Evolutionary conservation across 2,329 filamentous ascomycete genomes (phyloP).

Genomic region (Talaromyces sp.): DNA sequence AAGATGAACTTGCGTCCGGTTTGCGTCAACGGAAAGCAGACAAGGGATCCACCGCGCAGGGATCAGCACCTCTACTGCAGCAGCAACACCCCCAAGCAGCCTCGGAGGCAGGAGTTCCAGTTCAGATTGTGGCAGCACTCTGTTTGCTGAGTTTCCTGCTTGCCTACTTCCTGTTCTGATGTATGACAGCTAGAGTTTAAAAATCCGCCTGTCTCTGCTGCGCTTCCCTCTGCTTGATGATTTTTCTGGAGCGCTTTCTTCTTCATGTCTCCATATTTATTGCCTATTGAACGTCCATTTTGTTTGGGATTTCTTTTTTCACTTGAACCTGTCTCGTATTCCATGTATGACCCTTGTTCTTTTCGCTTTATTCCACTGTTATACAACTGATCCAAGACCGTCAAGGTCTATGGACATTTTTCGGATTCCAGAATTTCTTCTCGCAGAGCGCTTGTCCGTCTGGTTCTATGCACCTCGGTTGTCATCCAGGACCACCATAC

Average conservation of each 20-base stretch:
- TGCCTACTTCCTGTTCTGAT: slow-evolving; percentile 93
- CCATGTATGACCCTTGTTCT: neutral
- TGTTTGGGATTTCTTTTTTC: neutral
- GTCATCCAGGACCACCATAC: neutral
- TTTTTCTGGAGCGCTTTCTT: slow-evolving; percentile 1
- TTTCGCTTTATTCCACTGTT: neutral
- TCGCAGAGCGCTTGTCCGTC: neutral
- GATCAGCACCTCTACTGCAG: slow-evolving; percentile 44
- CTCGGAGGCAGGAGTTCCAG: slow-evolving; percentile 68
- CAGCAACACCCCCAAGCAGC: slow-evolving; percentile 51
- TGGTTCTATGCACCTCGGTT: neutral
- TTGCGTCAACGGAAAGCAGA: slow-evolving; percentile 74
- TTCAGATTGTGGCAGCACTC: slow-evolving; percentile 76
- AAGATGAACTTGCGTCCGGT: slow-evolving; percentile 53
- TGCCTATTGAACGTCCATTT: neutral
- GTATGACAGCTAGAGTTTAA: neutral
- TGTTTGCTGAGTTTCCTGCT: slow-evolving; percentile 89
- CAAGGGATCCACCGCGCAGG: slow-evolving; percentile 39
- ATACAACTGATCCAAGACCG: neutral
- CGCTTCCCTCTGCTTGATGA: slow-evolving; percentile 9
- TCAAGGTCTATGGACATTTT: neutral
- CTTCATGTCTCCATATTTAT: neutral
- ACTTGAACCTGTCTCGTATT: neutral
- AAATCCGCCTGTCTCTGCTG: neutral
- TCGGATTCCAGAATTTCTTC: neutral